Conservation (phyloP, 1,284 basidiomycete species). For the Malassezia sympodialis region DNA sequence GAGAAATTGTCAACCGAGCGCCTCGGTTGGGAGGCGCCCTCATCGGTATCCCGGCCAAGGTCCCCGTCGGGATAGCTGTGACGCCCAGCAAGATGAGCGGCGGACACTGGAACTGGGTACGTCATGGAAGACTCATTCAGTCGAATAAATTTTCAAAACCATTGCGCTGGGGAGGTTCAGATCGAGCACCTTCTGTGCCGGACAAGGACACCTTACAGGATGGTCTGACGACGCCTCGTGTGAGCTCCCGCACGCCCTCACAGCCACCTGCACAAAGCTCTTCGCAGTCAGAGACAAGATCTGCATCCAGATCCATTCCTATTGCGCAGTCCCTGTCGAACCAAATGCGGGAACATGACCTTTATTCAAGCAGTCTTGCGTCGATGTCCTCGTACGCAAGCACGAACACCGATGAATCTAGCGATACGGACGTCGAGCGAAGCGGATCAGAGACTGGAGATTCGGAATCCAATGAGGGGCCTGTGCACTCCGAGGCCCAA, state of each 20-base stretch:
- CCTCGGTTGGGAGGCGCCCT: neutral
- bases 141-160: neutral
- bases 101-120: conserved; percentile 8
- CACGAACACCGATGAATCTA: neutral
- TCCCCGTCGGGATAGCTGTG: neutral
- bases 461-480: neutral
- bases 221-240: neutral
- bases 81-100: neutral
- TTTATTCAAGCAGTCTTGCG: neutral
- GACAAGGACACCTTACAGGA: no score
- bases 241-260: neutral
- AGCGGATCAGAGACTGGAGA: neutral
- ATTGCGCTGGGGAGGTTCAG: neutral
- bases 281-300: neutral
- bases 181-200: neutral
- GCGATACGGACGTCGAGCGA: neutral
- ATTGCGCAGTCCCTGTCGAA: neutral
- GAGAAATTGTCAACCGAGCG: neutral
- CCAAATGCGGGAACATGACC: neutral
- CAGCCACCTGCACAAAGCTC: neutral
- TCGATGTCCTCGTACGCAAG: neutral
- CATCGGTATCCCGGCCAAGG: neutral
- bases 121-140: neutral
- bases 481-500: neutral
- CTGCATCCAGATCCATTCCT: neutral